A percentile compares a stretch with the other conserved stretches of the same genome.
Evolutionary conservation across 23 red algal genomes (phyloP).

Genomic region (Cyanidioschyzon merolae): DNA sequence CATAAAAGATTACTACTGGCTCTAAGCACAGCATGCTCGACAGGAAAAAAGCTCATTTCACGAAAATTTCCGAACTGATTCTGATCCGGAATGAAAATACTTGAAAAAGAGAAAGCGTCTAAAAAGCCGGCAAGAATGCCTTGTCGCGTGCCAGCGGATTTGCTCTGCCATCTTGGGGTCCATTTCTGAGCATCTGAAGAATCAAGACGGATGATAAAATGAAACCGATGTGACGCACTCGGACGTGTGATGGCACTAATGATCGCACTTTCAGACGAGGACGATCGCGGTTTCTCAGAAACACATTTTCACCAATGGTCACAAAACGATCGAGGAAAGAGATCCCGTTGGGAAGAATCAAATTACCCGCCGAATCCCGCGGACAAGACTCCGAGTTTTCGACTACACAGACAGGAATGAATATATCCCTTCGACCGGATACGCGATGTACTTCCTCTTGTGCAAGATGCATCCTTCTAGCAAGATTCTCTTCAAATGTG

Average conservation of each 20-base stretch:
- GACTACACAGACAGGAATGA: background rate
- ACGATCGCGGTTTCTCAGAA: background rate
- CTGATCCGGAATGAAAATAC: too few species aligned
- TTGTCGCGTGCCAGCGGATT: too few species aligned
- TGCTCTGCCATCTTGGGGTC: too few species aligned
- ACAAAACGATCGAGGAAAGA: background rate
- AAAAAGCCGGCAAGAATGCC: too few species aligned
- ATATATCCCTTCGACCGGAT: background rate
- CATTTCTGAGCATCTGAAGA: background rate
- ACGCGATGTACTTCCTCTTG: background rate
- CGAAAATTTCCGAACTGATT: too few species aligned
- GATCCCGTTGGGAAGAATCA: background rate
- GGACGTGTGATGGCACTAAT: background rate
- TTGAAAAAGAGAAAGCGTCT: too few species aligned
- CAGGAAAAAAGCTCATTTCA: too few species aligned
- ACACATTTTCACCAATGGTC: background rate
- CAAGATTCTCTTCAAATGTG: slow-evolving; percentile 10
- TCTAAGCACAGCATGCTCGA: too few species aligned
- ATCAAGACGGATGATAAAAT: background rate
- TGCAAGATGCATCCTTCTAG: background rate
- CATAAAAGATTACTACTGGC: too few species aligned
- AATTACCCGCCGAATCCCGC: background rate
- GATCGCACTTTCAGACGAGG: background rate
- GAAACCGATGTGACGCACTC: background rate
- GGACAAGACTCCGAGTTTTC: background rate